Evolutionary conservation across 2,329 filamentous ascomycete species (phyloP), one percentile per base, ranked within the genome.

Genomic region (Penicillium rolfsii): DNA sequence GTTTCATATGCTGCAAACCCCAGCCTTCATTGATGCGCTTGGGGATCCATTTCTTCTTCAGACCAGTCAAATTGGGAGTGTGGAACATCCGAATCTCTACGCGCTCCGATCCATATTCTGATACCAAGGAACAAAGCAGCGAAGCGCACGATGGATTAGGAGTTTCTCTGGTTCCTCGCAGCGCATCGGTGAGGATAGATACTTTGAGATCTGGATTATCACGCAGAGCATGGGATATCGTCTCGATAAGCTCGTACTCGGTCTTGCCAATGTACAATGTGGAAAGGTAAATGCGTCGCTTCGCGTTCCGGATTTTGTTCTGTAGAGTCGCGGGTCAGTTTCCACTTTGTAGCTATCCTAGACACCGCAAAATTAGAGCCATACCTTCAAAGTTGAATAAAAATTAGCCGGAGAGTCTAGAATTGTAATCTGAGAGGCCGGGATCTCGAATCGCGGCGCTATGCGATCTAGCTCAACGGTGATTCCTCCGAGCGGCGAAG

Each of bases 1-100:
- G 82, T 83, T 99, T 99, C 94, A 99, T 99, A 74, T 99, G 95
- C 74, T 99, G 95, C 63, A 99, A 79, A 1, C 95, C 95, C 95
- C 95, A 99, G 19, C 95, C 95, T 79, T 99, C 95, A 69, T 99
- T 99, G 74, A 99, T 94, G 22, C 95, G 85, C 73, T 87, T 91
- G 0, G 95, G 95, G 2, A 98, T 86, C 67, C 91, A 82, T 70
- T 88, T 88, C 79, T 98, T 98, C 54, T 89, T 86, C 59, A 96
- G 69, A 0, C 95, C 95, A 2, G 91, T 96, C 65, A 99, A 79
- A 71, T 99, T 99, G 0, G 95, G 95, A 0, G 95, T 99, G 77
- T 99, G 95, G 73, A 96, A 99, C 93, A 99, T 96, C 69, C 93
- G 90, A 64, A 99, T 87, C 72, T 97, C 92, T 43, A 99, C 93